A percentile compares a stretch with the other conserved stretches of the same genome.
Conservation (phyloP, 2,329 filamentous ascomycete genomes). For the Fusarium sp. region DNA sequence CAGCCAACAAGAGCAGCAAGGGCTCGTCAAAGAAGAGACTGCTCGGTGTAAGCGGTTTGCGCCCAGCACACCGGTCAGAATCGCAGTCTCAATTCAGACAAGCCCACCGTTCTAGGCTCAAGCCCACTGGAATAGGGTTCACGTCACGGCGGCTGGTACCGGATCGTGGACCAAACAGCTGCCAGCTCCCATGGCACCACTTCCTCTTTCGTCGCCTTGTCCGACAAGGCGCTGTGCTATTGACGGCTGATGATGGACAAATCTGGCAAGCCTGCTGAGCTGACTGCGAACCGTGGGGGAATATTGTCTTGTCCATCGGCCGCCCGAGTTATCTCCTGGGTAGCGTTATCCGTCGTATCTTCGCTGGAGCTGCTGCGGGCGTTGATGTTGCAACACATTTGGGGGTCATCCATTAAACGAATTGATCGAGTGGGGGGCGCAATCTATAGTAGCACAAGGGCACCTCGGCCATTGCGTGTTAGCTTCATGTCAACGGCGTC, state of each 20-base stretch:
- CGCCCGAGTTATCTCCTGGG: slow-evolving; percentile 34
- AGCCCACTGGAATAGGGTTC: slow-evolving; percentile 26
- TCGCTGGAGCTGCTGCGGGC: slow-evolving; percentile 37
- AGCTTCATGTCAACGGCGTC: not conserved
- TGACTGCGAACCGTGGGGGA: slow-evolving; percentile 39
- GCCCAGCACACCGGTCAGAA: slow-evolving; percentile 7
- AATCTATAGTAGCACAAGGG: not conserved
- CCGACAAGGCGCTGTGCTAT: slow-evolving; percentile 30
- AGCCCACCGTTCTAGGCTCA: slow-evolving; percentile 32
- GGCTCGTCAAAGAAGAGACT: slow-evolving; percentile 5
- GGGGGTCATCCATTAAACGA: slow-evolving; percentile 18
- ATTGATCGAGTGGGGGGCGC: slow-evolving; percentile 12
- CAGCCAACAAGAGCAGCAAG: slow-evolving; percentile 9
- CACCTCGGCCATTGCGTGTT: not conserved
- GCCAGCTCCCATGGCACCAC: slow-evolving; percentile 19
- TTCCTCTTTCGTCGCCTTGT: slow-evolving; percentile 37
- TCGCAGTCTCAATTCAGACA: slow-evolving; percentile 10
- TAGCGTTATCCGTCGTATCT: slow-evolving; percentile 34
- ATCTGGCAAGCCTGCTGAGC: slow-evolving; percentile 27
- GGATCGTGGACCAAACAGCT: slow-evolving; percentile 21
- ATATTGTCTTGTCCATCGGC: slow-evolving; percentile 23
- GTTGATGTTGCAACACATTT: slow-evolving; percentile 20
- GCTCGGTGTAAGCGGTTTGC: slow-evolving; percentile 8
- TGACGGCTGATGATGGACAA: slow-evolving; percentile 19
- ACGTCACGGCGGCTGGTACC: slow-evolving; percentile 33